Percentiles rank a stretch among this genome's conserved stretches.
phyloP scores from a whole-genome alignment of 306 rosid species.

The Cercis canadensis region DNA sequence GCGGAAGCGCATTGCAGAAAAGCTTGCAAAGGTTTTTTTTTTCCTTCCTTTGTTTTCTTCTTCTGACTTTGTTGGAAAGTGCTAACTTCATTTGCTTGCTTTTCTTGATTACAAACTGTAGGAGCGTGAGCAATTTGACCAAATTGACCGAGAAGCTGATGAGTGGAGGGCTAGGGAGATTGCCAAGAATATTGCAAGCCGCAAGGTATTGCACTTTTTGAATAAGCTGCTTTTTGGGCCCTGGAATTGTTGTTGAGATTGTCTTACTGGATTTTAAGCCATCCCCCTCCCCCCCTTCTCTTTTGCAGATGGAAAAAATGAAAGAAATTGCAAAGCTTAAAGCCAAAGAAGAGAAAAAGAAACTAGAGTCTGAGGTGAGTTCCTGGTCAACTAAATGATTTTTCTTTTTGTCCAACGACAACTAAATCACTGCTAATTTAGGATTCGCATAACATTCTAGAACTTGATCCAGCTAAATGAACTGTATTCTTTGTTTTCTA shows the following conservation, averaged over 20 bases:
- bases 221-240: neutral
- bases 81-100: slow-evolving; percentile 23
- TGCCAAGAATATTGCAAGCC: slow-evolving; percentile 79
- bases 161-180: slow-evolving; percentile 92
- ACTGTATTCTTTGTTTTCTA: neutral
- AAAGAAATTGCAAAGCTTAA: slow-evolving; percentile 80
- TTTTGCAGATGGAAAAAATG: slow-evolving; percentile 82
- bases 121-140: slow-evolving; percentile 65
- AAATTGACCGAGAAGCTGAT: slow-evolving; percentile 79
- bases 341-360: slow-evolving; percentile 87
- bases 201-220: slow-evolving; percentile 59
- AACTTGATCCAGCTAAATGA: slow-evolving; percentile 3
- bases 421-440: slow-evolving; percentile 27
- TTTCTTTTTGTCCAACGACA: slow-evolving; percentile 29
- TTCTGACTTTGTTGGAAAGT: neutral
- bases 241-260: neutral
- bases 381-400: neutral
- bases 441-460: slow-evolving; percentile 17
- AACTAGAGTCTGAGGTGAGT: slow-evolving; percentile 77
- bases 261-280: neutral
- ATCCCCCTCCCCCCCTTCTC: slow-evolving; percentile 6
- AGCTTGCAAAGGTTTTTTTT: slow-evolving; percentile 63
- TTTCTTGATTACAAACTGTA: slow-evolving; percentile 37
- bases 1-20: slow-evolving; percentile 65
- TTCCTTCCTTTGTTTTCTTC: slow-evolving; percentile 17